phyloP scores from a whole-genome alignment of 2,329 filamentous ascomycete species.

The Colletotrichum sp. region DNA sequence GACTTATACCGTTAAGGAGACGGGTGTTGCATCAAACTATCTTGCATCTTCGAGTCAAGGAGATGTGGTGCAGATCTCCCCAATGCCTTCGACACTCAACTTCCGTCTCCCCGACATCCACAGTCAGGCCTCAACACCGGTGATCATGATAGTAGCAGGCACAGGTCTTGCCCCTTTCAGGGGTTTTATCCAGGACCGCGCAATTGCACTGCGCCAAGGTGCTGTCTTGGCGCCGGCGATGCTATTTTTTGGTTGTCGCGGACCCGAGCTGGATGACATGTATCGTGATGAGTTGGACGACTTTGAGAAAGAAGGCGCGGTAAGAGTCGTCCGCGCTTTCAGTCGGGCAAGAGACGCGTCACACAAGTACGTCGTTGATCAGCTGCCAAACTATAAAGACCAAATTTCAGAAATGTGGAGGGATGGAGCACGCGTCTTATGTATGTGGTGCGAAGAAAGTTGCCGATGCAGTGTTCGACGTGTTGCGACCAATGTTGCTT shows the following conservation, averaged over 20 bases:
- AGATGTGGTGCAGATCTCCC: slow-evolving; percentile 42
- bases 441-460: slow-evolving; percentile 66
- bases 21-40: slow-evolving; percentile 59
- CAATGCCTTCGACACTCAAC: slow-evolving; percentile 34
- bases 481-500: neutral
- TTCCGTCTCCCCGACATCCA: slow-evolving; percentile 48
- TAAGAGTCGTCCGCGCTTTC: slow-evolving; percentile 64
- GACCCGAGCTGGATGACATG: slow-evolving; percentile 58
- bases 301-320: slow-evolving; percentile 66
- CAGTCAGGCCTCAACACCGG: slow-evolving; percentile 46
- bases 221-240: slow-evolving; percentile 61
- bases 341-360: slow-evolving; percentile 41
- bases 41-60: slow-evolving; percentile 42
- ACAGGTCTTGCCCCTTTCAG: slow-evolving; percentile 67
- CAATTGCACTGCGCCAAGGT: slow-evolving; percentile 22
- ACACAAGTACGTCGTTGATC: slow-evolving; percentile 21
- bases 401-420: slow-evolving; percentile 32
- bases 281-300: slow-evolving; percentile 61
- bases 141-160: slow-evolving; percentile 57
- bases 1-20: slow-evolving; percentile 70
- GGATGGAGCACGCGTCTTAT: slow-evolving; percentile 61
- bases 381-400: neutral
- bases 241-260: slow-evolving; percentile 69
- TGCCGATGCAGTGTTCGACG: slow-evolving; percentile 21
- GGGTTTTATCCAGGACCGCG: slow-evolving; percentile 67